Evolutionary conservation across 2,329 filamentous ascomycete genomes (phyloP), one percentile per base, ranked within the genome.

Genomic region (Xylaria sp.): DNA sequence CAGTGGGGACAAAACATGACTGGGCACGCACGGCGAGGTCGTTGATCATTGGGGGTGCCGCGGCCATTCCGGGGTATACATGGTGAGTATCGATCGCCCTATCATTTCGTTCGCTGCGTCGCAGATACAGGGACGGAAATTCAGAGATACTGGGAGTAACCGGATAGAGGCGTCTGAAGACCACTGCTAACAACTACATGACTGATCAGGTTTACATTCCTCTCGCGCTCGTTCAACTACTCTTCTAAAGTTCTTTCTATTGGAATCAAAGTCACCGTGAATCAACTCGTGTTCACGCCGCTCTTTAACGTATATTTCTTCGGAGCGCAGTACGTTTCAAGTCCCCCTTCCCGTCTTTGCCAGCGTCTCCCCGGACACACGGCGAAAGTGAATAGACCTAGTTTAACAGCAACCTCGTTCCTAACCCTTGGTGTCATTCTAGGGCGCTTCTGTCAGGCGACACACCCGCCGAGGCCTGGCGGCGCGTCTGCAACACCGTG

Each of bases 271-370:
- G 91, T 97, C 61, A 74, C 84, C 42, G 83, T 97, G 38, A 95
- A 93, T 77, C 94, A 97, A 78, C 75, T 85, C 12, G 78, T 87
- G 70, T 97, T 96, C 78, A 92, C 94, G 1, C 92, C 94, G 1
- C 72, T 91, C 9, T 96, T 96, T 80, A 94, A 91, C 77, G 83
- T 86, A 23, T 92, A 92, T 76, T 96, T 96, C 78, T 92, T 96
- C 76, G 87, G 89, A 63, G 84, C 90, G 77, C 92, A 96, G 57
- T 60, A 60, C 50, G 57, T 15, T 40, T 35, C n/a, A 3, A 42
- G 4, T 42, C 11, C 23, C 21, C 19, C 25, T 11, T 19, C 40
- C 8, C 9, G 11, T 23, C 15, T 14, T 23, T 1, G 4, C 14
- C 9, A 17, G 2, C 3, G 8, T 31, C 5, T 4, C 12, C 6